Evolutionary conservation across 2,329 filamentous ascomycete genomes (phyloP), one percentile per base, ranked within the genome.

Genomic region (Nothophoma quercina): DNA sequence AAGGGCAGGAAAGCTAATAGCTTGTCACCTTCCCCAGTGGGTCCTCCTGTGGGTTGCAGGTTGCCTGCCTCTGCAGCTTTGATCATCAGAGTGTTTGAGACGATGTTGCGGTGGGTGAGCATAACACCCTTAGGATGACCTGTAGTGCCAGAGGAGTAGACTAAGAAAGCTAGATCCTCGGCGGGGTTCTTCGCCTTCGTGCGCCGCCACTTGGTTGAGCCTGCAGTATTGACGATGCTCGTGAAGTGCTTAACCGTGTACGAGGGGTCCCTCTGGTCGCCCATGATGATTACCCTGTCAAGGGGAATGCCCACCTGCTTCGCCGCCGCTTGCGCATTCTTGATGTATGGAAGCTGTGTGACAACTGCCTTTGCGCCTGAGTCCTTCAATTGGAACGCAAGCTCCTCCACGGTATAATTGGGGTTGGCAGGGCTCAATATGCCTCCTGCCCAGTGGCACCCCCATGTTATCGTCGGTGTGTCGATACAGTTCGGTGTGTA

Each of bases 51-150:
- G 71, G 84, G 84, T 16, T 75, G 78, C 47, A 90, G 71, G 34
- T 85, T 79, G 0, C 76, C 78, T 1, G 75, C 78, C 59, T 79
- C 75, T 9, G 59, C 68, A 18, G 69, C 67, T 42, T 67, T 70
- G 46, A 78, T 71, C 71, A 79, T 77, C 57, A 80, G 61, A 0
- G 75, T 72, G 72, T 96, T 96, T 53, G 90, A 78, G 9, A 96
- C 84, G 54, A 96, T 87, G 71, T 97, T 97, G 59, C 78, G 74
- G 74, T 98, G 93, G 7, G 86, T 89, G 25, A 97, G 80, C 84
- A 91, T 89, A 12, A 97, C 93, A 13, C 93, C 93, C 75, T 98
- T 98, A 0, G 93, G 93, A 42, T 92, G 78, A 2, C 93, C 93
- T 0, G 93, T 97, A 0, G 93, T 98, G 7, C 93, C 93, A 7